Base-by-base conservation (phyloP, 2,329 filamentous ascomycete species). In the Fusarium nisikadoi region DNA sequence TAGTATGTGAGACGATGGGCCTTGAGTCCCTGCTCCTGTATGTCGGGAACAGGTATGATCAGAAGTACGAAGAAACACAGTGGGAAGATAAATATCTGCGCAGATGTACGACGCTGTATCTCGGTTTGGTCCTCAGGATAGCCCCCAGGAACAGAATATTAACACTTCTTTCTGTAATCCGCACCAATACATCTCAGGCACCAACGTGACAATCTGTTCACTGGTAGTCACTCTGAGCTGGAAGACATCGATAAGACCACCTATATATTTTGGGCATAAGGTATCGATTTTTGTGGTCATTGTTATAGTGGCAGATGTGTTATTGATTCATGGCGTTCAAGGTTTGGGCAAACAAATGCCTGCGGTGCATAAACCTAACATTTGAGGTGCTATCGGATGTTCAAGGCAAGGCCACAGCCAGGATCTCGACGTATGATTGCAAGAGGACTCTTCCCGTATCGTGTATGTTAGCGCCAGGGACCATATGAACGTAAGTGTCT, bases 21-120 rank as follows among this genome's bases (percentile, higher is more conserved):
- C 46, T 49, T 62, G 58, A 29, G 35, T 65, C 43, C 59, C 62
- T 39, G 23, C 60, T 71, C 38, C 62, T 68, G 43, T 61, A 39
- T 29, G 62, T 62, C 55, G 35, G 59, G n/a, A 62, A 47, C 42
- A 53, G 45, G 57, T 45, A 53, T 62, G 55, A 53, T 27, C 36
- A 49, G 38, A 43, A 68, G 38, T 35, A 50, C 39, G 35, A 45
- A 27, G 56, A 35, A 50, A 38, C 9, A 45, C 27, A 57, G 23
- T 23, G 53, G n/a, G 49, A 69, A 43, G n/a, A 53, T 60, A 60
- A 56, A 67, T 69, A 62, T 60, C 43, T 49, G 41, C 39, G 29
- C 69, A 72, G 29, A 39, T 63, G 67, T 62, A 57, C 25, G 57
- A 49, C 47, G 47, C 29, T 55, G 36, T 49, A 62, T 71, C 31